These are phyloP conservation scores for Mortierella sp. DNA, from an alignment of 371 early-diverging fungal genomes.

Conservation along the genomic window DNA sequence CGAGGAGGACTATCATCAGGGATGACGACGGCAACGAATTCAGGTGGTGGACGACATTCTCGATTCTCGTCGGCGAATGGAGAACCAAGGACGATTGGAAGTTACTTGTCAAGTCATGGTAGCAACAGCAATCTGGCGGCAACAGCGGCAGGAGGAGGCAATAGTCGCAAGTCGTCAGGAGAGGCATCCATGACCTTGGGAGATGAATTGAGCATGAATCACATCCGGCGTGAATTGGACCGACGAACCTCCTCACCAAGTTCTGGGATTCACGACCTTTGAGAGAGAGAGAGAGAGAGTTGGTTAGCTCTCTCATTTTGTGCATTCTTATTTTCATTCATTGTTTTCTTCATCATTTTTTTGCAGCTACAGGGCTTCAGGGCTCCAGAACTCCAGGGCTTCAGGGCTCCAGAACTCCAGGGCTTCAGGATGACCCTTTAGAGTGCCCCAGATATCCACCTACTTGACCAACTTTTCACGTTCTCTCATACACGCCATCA, in stretches of 20 bases:
- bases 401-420: too few species aligned
- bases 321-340: too few species aligned
- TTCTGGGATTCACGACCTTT: conserved; percentile 39
- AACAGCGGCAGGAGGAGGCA: neutral
- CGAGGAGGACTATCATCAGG: conserved; percentile 25
- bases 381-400: too few species aligned
- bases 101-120: conserved; percentile 28
- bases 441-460: too few species aligned
- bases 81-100: conserved; percentile 18
- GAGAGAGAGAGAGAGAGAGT: too few species aligned
- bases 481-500: too few species aligned
- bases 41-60: conserved; percentile 13
- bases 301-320: too few species aligned
- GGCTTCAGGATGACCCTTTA: too few species aligned
- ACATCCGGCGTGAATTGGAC: conserved; percentile 48
- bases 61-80: conserved; percentile 34
- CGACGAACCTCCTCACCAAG: conserved; percentile 19
- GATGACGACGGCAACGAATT: conserved; percentile 44
- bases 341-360: too few species aligned
- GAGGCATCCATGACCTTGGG: conserved; percentile 39
- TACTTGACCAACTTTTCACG: too few species aligned
- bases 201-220: conserved; percentile 41
- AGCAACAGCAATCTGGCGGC: conserved; percentile 32
- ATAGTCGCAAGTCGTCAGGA: conserved; percentile 27
- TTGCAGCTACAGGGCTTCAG: too few species aligned